These are phyloP conservation scores for Ophiocordyceps camponoti-floridani DNA, from an alignment of 2,329 filamentous ascomycete genomes.

Conservation along the genomic window DNA sequence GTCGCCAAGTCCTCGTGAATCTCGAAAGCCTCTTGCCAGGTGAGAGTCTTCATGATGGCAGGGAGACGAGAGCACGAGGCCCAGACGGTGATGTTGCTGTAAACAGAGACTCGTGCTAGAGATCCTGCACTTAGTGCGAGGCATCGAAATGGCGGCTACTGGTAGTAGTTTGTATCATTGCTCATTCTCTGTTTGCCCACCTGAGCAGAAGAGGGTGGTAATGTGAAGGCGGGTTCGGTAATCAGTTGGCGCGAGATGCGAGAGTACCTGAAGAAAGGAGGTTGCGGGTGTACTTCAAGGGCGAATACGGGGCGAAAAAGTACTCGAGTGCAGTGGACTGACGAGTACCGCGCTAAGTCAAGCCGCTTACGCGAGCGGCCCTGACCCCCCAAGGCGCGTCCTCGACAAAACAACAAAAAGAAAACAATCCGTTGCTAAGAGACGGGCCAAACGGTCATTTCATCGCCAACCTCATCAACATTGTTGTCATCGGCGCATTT, in stretches of 20 bases:
- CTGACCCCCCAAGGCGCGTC: constrained; percentile 5
- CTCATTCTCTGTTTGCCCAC: neutral
- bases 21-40: constrained; percentile 20
- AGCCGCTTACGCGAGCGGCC: neutral
- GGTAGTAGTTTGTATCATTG: neutral
- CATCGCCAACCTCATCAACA: constrained; percentile 1
- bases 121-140: neutral
- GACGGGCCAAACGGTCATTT: constrained; percentile 2
- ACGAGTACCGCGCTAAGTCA: neutral
- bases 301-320: neutral
- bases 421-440: constrained; percentile 4
- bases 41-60: constrained; percentile 1
- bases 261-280: neutral
- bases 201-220: neutral
- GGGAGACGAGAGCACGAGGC: neutral
- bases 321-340: no score
- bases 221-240: neutral
- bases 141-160: neutral
- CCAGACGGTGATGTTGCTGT: neutral
- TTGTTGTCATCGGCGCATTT: neutral
- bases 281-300: accelerated
- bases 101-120: neutral
- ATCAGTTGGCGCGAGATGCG: neutral
- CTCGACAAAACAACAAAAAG: constrained; percentile 15
- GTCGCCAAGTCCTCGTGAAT: constrained; percentile 33